Base-by-base conservation (phyloP, 176 grass and related monocot genomes). In the Eragrostis curvula region DNA sequence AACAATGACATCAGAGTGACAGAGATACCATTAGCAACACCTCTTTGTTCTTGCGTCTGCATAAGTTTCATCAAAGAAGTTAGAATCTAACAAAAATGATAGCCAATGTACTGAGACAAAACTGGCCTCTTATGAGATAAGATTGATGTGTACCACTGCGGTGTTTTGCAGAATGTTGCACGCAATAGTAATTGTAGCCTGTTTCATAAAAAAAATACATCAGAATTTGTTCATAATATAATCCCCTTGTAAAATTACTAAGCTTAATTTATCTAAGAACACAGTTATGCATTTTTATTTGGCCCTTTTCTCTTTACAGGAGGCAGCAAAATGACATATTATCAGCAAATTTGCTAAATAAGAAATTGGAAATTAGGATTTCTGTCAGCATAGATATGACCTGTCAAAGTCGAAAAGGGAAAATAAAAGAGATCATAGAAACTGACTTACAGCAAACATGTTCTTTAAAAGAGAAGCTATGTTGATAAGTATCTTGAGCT, bases 21-120 rank as follows among this genome's bases (percentile, higher is more conserved):
- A n/a, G 92, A 91, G 10, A 91, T 89, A 12, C 92, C 92, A 82
- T 91, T 94, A 68, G 92, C 92, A 60, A 88, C 84, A 14, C 89
- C 89, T 81, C 92, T 89, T 79, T 91, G 89, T 64, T 91, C 80
- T 70, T 94, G 92, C 50, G 62, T 56, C 92, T 94, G 68, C 62
- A 52, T 65, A 77, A 49, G 46, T 75, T 67, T 47, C 47, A 32
- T 70, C 29, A 70, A 15, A 79, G 9, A 79, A 81, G 46, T 79
- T 68, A 63, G 27, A 71, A 21, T 17, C 40, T 41, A 29, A 40
- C 58, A 32, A 10, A 53, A 49, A 49, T 57, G 18, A 11, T 46
- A 24, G n/a, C 12, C 46, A 25, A 69, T 63, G 24, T n/a, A 36
- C 25, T 78, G 56, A 64, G 0, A 58, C 0, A 50, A 62, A 6